phyloP scores from a whole-genome alignment of 2,329 filamentous ascomycete species.

The Myriangium duriaei region DNA sequence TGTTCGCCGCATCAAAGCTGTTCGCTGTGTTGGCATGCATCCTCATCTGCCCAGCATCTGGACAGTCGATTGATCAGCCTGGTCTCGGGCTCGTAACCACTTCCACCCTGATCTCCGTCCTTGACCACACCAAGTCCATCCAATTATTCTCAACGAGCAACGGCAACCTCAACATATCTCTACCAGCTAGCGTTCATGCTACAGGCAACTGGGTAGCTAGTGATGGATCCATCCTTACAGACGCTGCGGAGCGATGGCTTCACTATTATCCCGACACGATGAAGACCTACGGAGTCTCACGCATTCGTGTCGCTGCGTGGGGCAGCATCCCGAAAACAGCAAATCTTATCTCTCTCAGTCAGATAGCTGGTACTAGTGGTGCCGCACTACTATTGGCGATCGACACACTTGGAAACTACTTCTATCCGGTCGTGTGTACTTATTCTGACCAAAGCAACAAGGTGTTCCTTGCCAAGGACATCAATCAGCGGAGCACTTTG shows the following conservation, averaged over 20 bases:
- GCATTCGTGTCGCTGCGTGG: conserved; percentile 12
- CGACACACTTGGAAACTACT: conserved; percentile 11
- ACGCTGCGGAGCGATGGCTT: conserved; percentile 6
- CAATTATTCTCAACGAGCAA: background rate
- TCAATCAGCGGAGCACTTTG: conserved; percentile 6
- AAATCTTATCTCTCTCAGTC: conserved; percentile 10
- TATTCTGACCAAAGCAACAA: conserved; percentile 11
- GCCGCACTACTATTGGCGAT: conserved; percentile 10
- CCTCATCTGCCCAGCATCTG: too few species aligned
- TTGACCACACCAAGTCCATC: background rate
- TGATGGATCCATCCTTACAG: background rate
- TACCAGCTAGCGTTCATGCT: too few species aligned
- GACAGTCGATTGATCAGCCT: too few species aligned
- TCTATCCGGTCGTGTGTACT: conserved; percentile 12
- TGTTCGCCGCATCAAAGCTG: too few species aligned
- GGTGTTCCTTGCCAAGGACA: conserved; percentile 13
- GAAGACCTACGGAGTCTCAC: conserved; percentile 10
- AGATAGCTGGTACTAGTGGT: background rate
- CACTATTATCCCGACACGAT: conserved; percentile 12
- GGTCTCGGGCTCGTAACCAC: too few species aligned
- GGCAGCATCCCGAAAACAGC: conserved; percentile 11
- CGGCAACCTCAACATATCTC: background rate
- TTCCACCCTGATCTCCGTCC: background rate
- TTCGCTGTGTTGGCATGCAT: too few species aligned
- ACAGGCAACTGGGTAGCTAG: background rate